Evolutionary conservation across 257 asterid genomes (phyloP), one percentile per base, ranked within the genome.

Genomic region (Gynochthodes officinalis): DNA sequence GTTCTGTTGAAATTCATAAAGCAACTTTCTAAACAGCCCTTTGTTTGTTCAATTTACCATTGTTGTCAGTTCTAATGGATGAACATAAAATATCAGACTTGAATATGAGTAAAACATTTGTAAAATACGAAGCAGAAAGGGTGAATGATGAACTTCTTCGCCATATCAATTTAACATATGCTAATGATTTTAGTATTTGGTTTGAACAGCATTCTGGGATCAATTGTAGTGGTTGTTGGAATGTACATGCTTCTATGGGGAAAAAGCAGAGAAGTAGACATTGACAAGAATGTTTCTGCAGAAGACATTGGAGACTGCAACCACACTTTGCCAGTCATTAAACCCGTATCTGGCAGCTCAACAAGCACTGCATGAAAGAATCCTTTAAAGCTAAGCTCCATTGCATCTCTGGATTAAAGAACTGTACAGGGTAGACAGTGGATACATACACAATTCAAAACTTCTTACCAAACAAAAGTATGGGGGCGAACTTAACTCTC

Each of bases 231-330:
- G 37, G 63, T 86, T 44, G 67, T 82, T 67, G 96, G 96, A 0
- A 80, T 85, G 93, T 88, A 88, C 73, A 65, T 80, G 74, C 91
- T 90, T 37, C 88, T 90, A 11, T 88, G 96, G 96, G 96, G 91
- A 7, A 88, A 90, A 80, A 87, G 87, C 86, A 81, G 84, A 50
- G 95, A 88, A 40, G 64, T 64, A 50, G 78, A 80, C 67, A 52
- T 57, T 48, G 71, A 64, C 53, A 72, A 76, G 71, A 73, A 70
- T 53, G 66, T 28, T 63, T 42, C 46, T 18, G 73, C 78, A 42
- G 60, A 76, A 39, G 73, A 76, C 37, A 43, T 1, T 72, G 74
- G 62, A 61, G 77, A 77, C 21, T 42, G 50, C 53, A 54, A 54
- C 48, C 71, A 42, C 4, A 48, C 8, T 43, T 73, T 78, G 65